These are phyloP conservation scores for Amauroascus verrucosus DNA, from an alignment of 2,329 filamentous ascomycete species.

Conservation along the genomic window DNA sequence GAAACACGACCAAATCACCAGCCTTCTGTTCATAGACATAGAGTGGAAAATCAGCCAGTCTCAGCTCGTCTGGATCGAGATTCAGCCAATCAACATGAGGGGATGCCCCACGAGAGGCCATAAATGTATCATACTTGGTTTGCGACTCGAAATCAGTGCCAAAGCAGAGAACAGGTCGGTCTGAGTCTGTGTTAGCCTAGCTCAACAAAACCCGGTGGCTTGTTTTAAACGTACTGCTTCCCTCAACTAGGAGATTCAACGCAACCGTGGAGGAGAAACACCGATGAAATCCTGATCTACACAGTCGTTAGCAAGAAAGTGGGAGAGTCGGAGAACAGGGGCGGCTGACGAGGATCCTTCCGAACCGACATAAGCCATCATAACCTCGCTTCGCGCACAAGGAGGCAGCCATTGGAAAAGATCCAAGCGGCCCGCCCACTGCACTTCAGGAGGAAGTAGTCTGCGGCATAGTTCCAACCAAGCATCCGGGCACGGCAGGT, in stretches of 20 bases:
- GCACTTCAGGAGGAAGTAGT: slow-evolving; percentile 25
- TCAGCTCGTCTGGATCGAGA: slow-evolving; percentile 22
- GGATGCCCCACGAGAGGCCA: slow-evolving; percentile 26
- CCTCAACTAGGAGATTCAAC: slow-evolving; percentile 27
- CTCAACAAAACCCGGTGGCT: background rate
- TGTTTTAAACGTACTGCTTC: slow-evolving; percentile 19
- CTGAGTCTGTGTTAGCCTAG: slow-evolving; percentile 12
- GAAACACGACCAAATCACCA: slow-evolving; percentile 30
- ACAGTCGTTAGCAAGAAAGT: background rate
- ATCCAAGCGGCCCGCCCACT: slow-evolving; percentile 27
- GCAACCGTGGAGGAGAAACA: slow-evolving; percentile 31
- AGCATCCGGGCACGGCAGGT: slow-evolving; percentile 26
- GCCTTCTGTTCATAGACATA: slow-evolving; percentile 28
- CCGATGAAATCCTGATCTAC: slow-evolving; percentile 29
- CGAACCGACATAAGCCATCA: slow-evolving; percentile 32
- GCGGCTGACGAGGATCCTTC: slow-evolving; percentile 24
- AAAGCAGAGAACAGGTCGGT: slow-evolving; percentile 25
- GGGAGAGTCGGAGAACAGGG: background rate
- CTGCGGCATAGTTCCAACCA: slow-evolving; percentile 25
- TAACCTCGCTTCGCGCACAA: slow-evolving; percentile 28
- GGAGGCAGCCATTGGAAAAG: slow-evolving; percentile 29
- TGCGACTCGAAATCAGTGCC: slow-evolving; percentile 29
- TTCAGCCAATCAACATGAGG: slow-evolving; percentile 31
- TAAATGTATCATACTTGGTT: slow-evolving; percentile 27
- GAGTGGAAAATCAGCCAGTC: slow-evolving; percentile 28